A percentile compares a stretch with the other conserved stretches of the same genome.
Conservation (phyloP, 192 early-diverging fungal species). For the Coemansia javaensis region DNA sequence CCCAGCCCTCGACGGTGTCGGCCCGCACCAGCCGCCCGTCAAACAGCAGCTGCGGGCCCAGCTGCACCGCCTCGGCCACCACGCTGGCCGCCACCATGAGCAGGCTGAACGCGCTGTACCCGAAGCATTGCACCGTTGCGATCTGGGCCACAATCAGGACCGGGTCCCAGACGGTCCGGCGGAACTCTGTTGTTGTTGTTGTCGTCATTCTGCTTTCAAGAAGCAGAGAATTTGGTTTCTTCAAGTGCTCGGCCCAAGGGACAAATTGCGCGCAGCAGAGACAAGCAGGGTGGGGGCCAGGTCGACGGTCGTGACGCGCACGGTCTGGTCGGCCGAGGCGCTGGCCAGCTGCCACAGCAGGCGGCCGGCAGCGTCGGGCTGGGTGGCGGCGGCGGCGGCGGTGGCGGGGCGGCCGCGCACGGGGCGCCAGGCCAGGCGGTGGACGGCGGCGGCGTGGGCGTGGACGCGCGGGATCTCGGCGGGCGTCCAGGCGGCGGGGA, state of each 20-base stretch:
- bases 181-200: too few relatives aligned
- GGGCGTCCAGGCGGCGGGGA: constrained; percentile 41
- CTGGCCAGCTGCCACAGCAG: constrained; percentile 64
- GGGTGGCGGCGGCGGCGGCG: too few relatives aligned
- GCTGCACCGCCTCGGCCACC: constrained; percentile 14
- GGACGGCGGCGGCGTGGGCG: constrained; percentile 55
- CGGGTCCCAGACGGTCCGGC: constrained; percentile 42
- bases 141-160: constrained; percentile 50
- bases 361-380: too few relatives aligned
- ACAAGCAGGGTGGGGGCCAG: constrained; percentile 3
- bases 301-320: constrained; percentile 57
- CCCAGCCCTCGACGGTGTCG: constrained; percentile 45
- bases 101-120: constrained; percentile 34
- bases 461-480: constrained; percentile 51
- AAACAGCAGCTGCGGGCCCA: constrained; percentile 30
- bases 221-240: neutral
- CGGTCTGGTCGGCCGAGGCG: constrained; percentile 68
- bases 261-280: neutral
- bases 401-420: neutral
- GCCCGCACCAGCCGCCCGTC: constrained; percentile 21
- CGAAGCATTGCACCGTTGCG: constrained; percentile 40
- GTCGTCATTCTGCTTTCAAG: too few relatives aligned
- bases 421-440: constrained; percentile 65
- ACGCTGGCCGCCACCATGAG: constrained; percentile 14
- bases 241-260: too few relatives aligned